Base-by-base conservation (phyloP, 345 rosid genomes). In the Arabis alpina region DNA sequence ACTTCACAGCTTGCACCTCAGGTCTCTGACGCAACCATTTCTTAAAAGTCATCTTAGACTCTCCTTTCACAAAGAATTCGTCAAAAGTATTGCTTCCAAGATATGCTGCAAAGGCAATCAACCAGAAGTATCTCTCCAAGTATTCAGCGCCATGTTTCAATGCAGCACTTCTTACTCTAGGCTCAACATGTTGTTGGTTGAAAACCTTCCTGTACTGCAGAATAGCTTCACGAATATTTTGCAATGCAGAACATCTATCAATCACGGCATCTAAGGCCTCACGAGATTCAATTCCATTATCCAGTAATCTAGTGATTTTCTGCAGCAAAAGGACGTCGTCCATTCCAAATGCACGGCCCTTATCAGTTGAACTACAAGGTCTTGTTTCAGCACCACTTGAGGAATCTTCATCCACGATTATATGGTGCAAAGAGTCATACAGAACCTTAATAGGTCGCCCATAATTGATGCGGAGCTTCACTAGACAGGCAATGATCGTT, bases 41-140 rank as follows among this genome's bases (percentile, higher is more conserved):
- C 81, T 94, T 91, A 80, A 89, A 94, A 25, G 95, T 86, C 87
- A 89, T 84, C 79, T 73, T 84, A 55, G 80, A 63, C 64, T 79
- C 85, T 73, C 95, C 98, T 82, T 86, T 89, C 43, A 82, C 87
- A 77, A 93, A 91, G 62, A 85, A 89, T 53, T 88, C 95, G 78
- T 94, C 97, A 79, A 89, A 87, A 71, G 93, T 90, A 77, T 86
- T 84, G 77, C 97, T 91, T 77, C 98, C 98, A 71, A 93, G 91
- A 80, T 94, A 94, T 27, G 99, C 95, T 36, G 99, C 93, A 79
- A 94, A 91, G 23, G 98, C 94, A 84, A 93, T 93, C 81, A 93
- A 82, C 45, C 87, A 86, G 56, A 91, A 93, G 75, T 93, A 91
- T 61, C 96, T 72, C 77, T 93, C 97, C 80, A 93, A 79, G 72